A percentile compares a stretch with the other conserved stretches of the same genome.
Conservation (phyloP, 2,329 filamentous ascomycete genomes). For the Pseudopyricularia cyperi region DNA sequence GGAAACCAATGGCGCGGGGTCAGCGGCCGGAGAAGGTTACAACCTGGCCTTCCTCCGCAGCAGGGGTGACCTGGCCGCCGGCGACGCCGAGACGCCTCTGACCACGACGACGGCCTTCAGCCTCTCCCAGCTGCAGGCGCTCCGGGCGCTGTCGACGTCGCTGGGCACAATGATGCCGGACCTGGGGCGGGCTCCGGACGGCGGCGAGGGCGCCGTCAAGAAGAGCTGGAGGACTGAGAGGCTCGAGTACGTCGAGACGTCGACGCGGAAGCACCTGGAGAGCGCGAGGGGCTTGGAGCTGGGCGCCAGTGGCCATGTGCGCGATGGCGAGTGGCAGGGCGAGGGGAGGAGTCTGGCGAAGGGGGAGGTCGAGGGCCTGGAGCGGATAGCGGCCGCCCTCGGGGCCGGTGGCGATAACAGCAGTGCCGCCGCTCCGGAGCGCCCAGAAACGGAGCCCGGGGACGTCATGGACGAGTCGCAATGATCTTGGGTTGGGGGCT, state of each 20-base stretch:
- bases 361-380: slow-evolving; percentile 44
- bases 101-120: slow-evolving; percentile 66
- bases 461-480: slow-evolving; percentile 16
- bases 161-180: slow-evolving; percentile 55
- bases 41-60: slow-evolving; percentile 46
- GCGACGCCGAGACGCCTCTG: slow-evolving; percentile 41
- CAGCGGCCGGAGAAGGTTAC: slow-evolving; percentile 6
- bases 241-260: slow-evolving; percentile 69
- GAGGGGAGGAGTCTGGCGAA: slow-evolving; percentile 33
- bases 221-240: slow-evolving; percentile 57
- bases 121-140: slow-evolving; percentile 67
- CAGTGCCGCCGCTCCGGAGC: too few species aligned
- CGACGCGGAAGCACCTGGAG: slow-evolving; percentile 67
- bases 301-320: slow-evolving; percentile 45
- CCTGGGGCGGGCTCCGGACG: slow-evolving; percentile 22
- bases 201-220: slow-evolving; percentile 16
- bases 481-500: neutral
- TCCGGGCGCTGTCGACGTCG: slow-evolving; percentile 50
- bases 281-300: slow-evolving; percentile 53
- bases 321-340: slow-evolving; percentile 52
- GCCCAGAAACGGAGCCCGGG: neutral
- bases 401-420: slow-evolving; percentile 15
- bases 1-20: slow-evolving; percentile 8
- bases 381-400: slow-evolving; percentile 34
- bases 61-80: slow-evolving; percentile 34